Conservation (phyloP, 108 stramenopile species). For the Skeletonema grethae region DNA sequence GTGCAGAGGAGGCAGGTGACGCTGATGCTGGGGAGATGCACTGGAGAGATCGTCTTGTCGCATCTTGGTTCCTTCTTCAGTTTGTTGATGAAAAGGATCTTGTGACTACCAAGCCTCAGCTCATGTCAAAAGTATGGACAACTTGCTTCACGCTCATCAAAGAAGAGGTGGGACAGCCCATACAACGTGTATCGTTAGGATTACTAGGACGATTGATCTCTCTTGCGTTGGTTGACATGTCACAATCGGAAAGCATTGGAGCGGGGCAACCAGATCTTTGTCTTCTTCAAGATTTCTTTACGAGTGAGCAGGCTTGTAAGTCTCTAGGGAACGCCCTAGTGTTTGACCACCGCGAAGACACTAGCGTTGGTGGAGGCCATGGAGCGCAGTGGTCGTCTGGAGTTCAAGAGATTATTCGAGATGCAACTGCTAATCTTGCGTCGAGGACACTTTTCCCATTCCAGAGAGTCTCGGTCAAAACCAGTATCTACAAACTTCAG, state of each 20-base stretch:
- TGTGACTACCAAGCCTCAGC: slow-evolving; percentile 14
- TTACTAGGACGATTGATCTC: slow-evolving; percentile 72
- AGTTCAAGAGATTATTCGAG: slow-evolving; percentile 83
- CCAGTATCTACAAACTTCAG: slow-evolving; percentile 74
- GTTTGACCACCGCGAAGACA: slow-evolving; percentile 84
- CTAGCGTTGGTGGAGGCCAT: slow-evolving; percentile 82
- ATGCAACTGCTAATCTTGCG: slow-evolving; percentile 74
- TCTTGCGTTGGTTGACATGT: slow-evolving; percentile 49
- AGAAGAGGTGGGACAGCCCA: slow-evolving; percentile 80
- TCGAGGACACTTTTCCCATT: slow-evolving; percentile 80
- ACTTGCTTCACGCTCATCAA: slow-evolving; percentile 71
- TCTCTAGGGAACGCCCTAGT: slow-evolving; percentile 77
- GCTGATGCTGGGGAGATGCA: slow-evolving; percentile 59
- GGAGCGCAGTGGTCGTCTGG: slow-evolving; percentile 87
- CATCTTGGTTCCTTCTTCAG: slow-evolving; percentile 75
- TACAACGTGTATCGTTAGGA: slow-evolving; percentile 83
- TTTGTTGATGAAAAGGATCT: slow-evolving; percentile 73
- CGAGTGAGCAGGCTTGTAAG: slow-evolving; percentile 58
- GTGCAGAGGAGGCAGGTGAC: slow-evolving; percentile 6
- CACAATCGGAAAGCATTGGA: background rate
- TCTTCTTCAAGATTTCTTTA: slow-evolving; percentile 42
- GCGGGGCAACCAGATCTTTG: slow-evolving; percentile 33
- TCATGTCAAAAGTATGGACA: slow-evolving; percentile 58
- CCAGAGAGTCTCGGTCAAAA: slow-evolving; percentile 77
- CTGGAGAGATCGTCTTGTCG: slow-evolving; percentile 85